Evolutionary conservation across 768 basidiomycete species (phyloP).

Genomic region (Lepiota brunneoincarnata): DNA sequence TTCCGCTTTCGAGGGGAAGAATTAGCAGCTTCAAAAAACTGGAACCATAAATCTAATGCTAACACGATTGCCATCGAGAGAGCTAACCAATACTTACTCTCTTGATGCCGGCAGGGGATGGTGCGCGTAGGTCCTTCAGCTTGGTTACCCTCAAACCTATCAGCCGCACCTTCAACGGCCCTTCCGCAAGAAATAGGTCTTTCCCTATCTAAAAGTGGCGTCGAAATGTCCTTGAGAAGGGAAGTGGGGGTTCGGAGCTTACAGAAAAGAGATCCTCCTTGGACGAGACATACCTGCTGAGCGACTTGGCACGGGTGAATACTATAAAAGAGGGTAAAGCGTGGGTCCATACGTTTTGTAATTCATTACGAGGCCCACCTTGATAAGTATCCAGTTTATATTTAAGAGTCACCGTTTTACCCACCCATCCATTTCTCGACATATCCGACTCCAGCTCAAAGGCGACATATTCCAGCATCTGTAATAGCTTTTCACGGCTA

Average conservation of each 20-base stretch:
- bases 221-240: neutral
- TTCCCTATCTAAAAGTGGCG: slow-evolving; percentile 60
- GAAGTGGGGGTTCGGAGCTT: slow-evolving; percentile 22
- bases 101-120: slow-evolving; percentile 60
- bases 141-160: slow-evolving; percentile 90
- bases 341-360: neutral
- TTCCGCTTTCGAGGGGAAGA: slow-evolving; percentile 15
- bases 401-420: slow-evolving; percentile 87
- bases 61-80: neutral
- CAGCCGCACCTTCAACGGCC: slow-evolving; percentile 77
- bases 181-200: slow-evolving; percentile 76
- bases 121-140: slow-evolving; percentile 72
- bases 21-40: slow-evolving; percentile 57
- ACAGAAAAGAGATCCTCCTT: slow-evolving; percentile 79
- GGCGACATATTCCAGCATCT: slow-evolving; percentile 79
- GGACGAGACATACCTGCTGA: slow-evolving; percentile 72
- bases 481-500: slow-evolving; percentile 63
- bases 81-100: slow-evolving; percentile 42
- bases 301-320: slow-evolving; percentile 81
- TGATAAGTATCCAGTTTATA: slow-evolving; percentile 92
- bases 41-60: neutral
- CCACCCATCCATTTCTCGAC: slow-evolving; percentile 75
- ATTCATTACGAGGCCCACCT: slow-evolving; percentile 36
- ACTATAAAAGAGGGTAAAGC: slow-evolving; percentile 33
- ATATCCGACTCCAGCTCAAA: slow-evolving; percentile 82